Conservation (phyloP, 208 protist species). For the Trypanosoma boissoni region DNA sequence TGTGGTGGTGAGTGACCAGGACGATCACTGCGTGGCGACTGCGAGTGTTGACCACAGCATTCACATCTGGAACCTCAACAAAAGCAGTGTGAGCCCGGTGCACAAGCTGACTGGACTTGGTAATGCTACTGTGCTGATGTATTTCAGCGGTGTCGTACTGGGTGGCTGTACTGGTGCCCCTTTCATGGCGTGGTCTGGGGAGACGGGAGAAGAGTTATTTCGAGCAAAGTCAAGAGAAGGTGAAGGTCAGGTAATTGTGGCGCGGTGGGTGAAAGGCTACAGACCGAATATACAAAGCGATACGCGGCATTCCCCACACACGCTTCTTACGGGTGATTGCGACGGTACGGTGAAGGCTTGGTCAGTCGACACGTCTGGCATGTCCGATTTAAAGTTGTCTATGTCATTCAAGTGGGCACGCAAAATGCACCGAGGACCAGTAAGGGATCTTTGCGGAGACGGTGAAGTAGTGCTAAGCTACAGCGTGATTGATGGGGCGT, state of each 20-base stretch:
- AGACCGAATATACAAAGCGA: neutral
- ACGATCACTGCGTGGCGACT: conserved; percentile 45
- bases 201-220: conserved; percentile 11
- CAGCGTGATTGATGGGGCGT: conserved; percentile 56
- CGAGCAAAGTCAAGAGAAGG: conserved; percentile 12
- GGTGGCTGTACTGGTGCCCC: conserved; percentile 2
- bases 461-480: conserved; percentile 53
- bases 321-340: conserved; percentile 47
- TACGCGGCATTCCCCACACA: neutral
- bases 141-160: conserved; percentile 14
- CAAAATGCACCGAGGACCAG: conserved; percentile 52
- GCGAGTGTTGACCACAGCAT: conserved; percentile 61
- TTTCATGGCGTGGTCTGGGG: conserved; percentile 16
- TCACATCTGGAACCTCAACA: conserved; percentile 63
- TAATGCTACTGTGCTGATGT: conserved; percentile 20
- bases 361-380: conserved; percentile 21
- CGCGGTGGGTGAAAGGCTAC: conserved; percentile 17
- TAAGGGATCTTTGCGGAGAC: conserved; percentile 55
- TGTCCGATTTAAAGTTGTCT: neutral
- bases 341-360: conserved; percentile 62
- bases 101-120: conserved; percentile 28
- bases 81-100: conserved; percentile 8
- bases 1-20: conserved; percentile 41
- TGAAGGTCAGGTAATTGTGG: neutral
- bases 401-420: conserved; percentile 43